Evolutionary conservation across 495 filamentous ascomycete genomes (phyloP).

Genomic region (Neurospora sp.): DNA sequence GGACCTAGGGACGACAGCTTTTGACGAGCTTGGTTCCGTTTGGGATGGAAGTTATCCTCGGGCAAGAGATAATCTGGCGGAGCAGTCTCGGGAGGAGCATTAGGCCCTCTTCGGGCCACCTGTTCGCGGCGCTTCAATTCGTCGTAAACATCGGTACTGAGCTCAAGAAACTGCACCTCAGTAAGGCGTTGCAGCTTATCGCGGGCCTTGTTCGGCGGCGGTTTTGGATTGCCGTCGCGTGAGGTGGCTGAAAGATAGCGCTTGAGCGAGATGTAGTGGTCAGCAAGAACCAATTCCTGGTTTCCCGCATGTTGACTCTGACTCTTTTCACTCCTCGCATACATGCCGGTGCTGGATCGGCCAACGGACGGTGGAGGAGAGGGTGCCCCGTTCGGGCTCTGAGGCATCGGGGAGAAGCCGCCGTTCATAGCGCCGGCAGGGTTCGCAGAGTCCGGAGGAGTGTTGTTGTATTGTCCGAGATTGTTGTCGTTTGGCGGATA

Average conservation of each 20-base stretch:
- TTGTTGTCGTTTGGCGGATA: constrained; percentile 50
- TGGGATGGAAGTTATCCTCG: constrained; percentile 83
- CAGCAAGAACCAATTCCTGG: constrained; percentile 45
- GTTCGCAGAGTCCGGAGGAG: constrained; percentile 59
- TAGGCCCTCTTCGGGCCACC: constrained; percentile 39
- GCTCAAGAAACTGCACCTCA: constrained; percentile 86
- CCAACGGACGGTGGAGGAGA: constrained; percentile 83
- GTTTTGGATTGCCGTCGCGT: constrained; percentile 62
- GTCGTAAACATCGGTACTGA: constrained; percentile 96
- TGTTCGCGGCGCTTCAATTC: constrained; percentile 81
- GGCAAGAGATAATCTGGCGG: constrained; percentile 66
- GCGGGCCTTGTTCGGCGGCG: constrained; percentile 73
- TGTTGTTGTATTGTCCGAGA: constrained; percentile 57
- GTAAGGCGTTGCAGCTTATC: constrained; percentile 89
- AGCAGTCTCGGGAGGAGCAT: constrained; percentile 40
- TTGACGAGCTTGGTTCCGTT: constrained; percentile 90
- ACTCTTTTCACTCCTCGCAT: constrained; percentile 51
- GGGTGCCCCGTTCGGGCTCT: constrained; percentile 46
- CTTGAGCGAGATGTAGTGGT: constrained; percentile 75
- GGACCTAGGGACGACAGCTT: constrained; percentile 82
- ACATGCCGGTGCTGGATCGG: constrained; percentile 63
- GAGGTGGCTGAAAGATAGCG: constrained; percentile 62
- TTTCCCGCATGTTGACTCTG: constrained; percentile 37
- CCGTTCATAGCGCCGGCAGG: constrained; percentile 50
- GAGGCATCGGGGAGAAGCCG: constrained; percentile 38